Conservation (phyloP, 768 basidiomycete species). For the Lepiota subincarnata region DNA sequence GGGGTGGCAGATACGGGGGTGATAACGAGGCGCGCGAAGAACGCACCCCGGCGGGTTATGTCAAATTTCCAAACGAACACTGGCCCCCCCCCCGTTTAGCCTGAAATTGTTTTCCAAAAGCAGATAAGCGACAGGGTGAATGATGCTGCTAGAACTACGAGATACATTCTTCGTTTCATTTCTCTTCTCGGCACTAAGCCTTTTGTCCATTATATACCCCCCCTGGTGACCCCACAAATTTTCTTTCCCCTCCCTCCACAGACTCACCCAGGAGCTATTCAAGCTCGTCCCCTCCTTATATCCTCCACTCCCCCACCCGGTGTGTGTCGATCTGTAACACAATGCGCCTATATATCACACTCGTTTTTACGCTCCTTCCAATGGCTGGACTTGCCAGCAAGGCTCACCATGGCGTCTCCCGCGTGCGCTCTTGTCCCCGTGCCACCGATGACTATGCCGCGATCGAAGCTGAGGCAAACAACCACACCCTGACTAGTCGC, state of each 20-base stretch:
- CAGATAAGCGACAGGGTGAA: no score
- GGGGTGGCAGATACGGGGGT: no score
- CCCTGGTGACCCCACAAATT: neutral
- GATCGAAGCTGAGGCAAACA: neutral
- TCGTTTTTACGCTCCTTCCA: constrained; percentile 8
- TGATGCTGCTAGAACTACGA: no score
- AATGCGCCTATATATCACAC: constrained; percentile 5
- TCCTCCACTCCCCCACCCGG: neutral
- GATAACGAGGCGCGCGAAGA: no score
- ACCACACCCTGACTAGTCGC: neutral
- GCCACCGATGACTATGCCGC: neutral
- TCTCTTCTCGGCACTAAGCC: no score
- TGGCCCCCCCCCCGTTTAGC: no score
- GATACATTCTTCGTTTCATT: no score
- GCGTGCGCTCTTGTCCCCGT: neutral
- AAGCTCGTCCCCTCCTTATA: neutral
- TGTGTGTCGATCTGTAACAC: neutral
- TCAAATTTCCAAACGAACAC: no score
- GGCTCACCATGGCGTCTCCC: neutral
- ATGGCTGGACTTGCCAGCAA: constrained; percentile 7
- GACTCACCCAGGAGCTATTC: neutral
- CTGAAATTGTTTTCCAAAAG: no score
- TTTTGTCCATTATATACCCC: neutral
- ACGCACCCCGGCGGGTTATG: no score
- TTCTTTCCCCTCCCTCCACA: neutral